phyloP scores from a whole-genome alignment of 2,329 filamentous ascomycete species.

The Ophidiomyces ophidiicola region DNA sequence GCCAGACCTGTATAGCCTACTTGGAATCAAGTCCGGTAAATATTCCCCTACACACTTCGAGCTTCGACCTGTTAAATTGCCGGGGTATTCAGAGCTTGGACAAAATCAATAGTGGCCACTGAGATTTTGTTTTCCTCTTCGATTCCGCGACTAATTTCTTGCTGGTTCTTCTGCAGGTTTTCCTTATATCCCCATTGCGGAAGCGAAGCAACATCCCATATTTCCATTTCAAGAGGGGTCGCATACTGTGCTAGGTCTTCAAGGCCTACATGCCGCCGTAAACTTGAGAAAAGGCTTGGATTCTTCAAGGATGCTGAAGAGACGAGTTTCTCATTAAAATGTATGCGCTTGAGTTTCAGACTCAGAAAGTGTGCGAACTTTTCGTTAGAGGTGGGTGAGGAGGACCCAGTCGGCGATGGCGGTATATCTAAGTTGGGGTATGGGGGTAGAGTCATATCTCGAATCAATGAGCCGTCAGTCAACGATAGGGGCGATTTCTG shows the following conservation, averaged over 20 bases:
- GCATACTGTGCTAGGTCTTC: conserved; percentile 42
- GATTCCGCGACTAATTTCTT: conserved; percentile 24
- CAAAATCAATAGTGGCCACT: conserved; percentile 32
- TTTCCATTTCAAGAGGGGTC: conserved; percentile 34
- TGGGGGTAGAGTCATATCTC: conserved; percentile 44
- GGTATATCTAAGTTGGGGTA: conserved; percentile 36
- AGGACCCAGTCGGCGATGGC: conserved; percentile 36
- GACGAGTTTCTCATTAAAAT: conserved; percentile 52
- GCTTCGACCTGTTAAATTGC: conserved; percentile 20
- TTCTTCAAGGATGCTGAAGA: conserved; percentile 47
- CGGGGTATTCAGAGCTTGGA: conserved; percentile 17
- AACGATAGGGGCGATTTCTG: conserved; percentile 38
- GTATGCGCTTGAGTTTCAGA: conserved; percentile 49
- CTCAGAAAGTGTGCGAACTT: conserved; percentile 51
- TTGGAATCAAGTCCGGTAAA: no score
- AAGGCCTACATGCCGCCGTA: conserved; percentile 48
- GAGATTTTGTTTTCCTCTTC: conserved; percentile 27
- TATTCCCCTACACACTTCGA: no score
- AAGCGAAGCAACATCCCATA: conserved; percentile 31
- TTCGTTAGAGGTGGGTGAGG: conserved; percentile 35
- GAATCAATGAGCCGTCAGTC: conserved; percentile 38
- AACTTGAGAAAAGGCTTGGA: conserved; percentile 44
- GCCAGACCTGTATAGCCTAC: no score
- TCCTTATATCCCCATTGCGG: conserved; percentile 38
- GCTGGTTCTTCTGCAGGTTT: conserved; percentile 33